These are phyloP conservation scores for Puccinia horiana DNA, from an alignment of 1,284 basidiomycete species.

Conservation along the genomic window DNA sequence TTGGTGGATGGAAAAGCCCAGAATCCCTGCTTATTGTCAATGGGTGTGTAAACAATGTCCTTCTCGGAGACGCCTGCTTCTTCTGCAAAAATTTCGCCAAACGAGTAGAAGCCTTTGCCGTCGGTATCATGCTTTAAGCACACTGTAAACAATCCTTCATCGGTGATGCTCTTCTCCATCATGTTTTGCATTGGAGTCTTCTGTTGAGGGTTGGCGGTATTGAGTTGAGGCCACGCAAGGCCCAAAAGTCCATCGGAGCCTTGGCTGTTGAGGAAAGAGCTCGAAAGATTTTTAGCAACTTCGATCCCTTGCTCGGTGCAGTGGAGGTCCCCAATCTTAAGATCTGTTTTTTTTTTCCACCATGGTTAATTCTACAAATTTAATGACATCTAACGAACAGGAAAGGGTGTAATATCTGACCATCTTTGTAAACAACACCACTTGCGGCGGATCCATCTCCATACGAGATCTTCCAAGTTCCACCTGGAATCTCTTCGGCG, in stretches of 20 bases:
- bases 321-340: constrained; percentile 57
- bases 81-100: constrained; percentile 56
- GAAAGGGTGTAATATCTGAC: constrained; percentile 9
- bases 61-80: constrained; percentile 46
- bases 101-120: constrained; percentile 58
- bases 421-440: constrained; percentile 47
- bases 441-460: constrained; percentile 61
- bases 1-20: constrained; percentile 44
- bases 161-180: constrained; percentile 58
- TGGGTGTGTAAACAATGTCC: constrained; percentile 49
- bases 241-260: constrained; percentile 60
- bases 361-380: constrained; percentile 53
- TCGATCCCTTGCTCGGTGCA: constrained; percentile 60
- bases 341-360: constrained; percentile 52
- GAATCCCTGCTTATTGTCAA: constrained; percentile 53
- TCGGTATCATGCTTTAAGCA: constrained; percentile 45
- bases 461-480: constrained; percentile 61
- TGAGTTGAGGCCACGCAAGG: constrained; percentile 54
- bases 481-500: constrained; percentile 55
- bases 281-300: constrained; percentile 58
- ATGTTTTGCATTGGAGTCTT: constrained; percentile 60
- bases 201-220: constrained; percentile 59
- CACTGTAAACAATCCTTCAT: constrained; percentile 52
- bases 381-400: constrained; percentile 50
- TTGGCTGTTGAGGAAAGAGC: constrained; percentile 59